Evolutionary conservation across 129 eudicot genomes (phyloP).

Genomic region (Tanacetum coccineum): DNA sequence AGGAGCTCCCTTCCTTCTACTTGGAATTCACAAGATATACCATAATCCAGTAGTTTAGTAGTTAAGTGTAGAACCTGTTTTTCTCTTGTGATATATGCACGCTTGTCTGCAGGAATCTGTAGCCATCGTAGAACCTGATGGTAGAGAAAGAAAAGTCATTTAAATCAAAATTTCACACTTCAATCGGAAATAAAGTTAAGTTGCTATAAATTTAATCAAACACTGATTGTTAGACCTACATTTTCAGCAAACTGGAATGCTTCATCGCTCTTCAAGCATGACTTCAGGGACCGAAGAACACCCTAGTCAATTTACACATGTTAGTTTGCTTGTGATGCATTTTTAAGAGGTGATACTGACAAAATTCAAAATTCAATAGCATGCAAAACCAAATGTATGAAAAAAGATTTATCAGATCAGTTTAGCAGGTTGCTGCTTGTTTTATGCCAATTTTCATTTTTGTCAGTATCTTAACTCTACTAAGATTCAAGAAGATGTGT

Average conservation of each 20-base stretch:
- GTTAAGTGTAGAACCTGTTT: slow-evolving; percentile 57
- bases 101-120: slow-evolving; percentile 85
- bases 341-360: neutral
- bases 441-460: neutral
- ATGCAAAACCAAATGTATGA: neutral
- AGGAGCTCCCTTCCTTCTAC: neutral
- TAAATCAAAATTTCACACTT: neutral
- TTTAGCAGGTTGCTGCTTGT: neutral
- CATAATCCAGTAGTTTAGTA: neutral
- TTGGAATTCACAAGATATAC: neutral
- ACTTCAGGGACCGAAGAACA: slow-evolving; percentile 65
- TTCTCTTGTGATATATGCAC: slow-evolving; percentile 79
- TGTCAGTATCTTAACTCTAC: slow-evolving; percentile 2
- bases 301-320: slow-evolving; percentile 48
- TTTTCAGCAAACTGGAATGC: slow-evolving; percentile 78
- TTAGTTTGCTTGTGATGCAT: slow-evolving; percentile 11
- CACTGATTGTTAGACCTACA: slow-evolving; percentile 41
- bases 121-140: slow-evolving; percentile 72
- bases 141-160: neutral
- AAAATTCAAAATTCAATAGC: neutral
- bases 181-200: too few relatives aligned
- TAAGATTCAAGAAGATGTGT: slow-evolving; percentile 13
- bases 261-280: slow-evolving; percentile 64
- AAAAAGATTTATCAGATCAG: too few relatives aligned
- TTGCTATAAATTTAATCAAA: neutral